Conservation (phyloP, 1,284 basidiomycete species). For the Mrakiaceae sp. region DNA sequence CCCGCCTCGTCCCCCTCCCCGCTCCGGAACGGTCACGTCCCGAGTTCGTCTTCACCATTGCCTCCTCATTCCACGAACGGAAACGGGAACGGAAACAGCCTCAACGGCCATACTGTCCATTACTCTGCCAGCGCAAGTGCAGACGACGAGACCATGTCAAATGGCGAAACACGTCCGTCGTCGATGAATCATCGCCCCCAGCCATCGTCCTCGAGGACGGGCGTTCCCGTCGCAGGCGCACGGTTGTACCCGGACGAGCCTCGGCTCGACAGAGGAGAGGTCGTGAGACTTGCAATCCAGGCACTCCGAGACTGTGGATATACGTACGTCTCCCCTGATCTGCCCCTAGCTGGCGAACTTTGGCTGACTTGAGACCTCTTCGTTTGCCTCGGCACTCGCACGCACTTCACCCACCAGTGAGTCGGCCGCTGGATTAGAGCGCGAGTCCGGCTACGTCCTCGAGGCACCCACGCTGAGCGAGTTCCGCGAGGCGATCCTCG, state of each 20-base stretch:
- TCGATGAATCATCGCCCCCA: background rate
- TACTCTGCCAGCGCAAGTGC: too few relatives aligned
- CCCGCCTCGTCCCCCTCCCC: constrained; percentile 6
- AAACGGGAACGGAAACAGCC: background rate
- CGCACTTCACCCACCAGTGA: constrained; percentile 44
- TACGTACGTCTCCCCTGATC: constrained; percentile 47
- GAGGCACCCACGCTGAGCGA: constrained; percentile 67
- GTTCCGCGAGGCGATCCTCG: constrained; percentile 70
- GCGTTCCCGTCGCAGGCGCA: constrained; percentile 1
- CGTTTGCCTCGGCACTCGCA: background rate
- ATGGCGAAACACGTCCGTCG: background rate
- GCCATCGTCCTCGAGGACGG: background rate
- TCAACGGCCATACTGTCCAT: too few relatives aligned
- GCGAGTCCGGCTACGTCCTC: constrained; percentile 82
- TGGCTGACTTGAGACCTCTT: background rate
- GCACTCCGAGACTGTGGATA: constrained; percentile 87
- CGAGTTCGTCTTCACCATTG: background rate
- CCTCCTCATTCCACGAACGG: background rate
- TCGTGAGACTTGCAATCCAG: constrained; percentile 81
- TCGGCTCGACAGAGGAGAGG: constrained; percentile 69
- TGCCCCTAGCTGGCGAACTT: constrained; percentile 10
- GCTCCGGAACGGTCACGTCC: constrained; percentile 7
- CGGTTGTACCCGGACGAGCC: constrained; percentile 1
- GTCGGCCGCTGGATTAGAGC: constrained; percentile 74
- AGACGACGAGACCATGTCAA: too few relatives aligned